Conservation (phyloP, 2,329 filamentous ascomycete species). For the Ophiostoma sp. region DNA sequence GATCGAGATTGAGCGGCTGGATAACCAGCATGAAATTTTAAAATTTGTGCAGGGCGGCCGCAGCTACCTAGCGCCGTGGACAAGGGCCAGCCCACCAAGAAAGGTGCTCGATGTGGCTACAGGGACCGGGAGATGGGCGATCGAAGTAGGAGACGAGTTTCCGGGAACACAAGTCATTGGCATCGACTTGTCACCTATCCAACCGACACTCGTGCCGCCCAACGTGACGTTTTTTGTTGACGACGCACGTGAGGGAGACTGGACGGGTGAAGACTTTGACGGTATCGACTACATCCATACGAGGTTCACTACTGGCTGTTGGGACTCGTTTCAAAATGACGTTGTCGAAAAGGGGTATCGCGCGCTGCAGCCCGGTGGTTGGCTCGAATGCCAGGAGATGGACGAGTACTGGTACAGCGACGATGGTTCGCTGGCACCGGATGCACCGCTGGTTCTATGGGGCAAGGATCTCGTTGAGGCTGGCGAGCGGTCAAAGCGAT, state of each 20-base stretch:
- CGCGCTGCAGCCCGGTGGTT: slow-evolving; percentile 48
- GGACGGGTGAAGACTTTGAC: slow-evolving; percentile 41
- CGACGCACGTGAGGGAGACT: slow-evolving; percentile 48
- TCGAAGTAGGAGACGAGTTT: slow-evolving; percentile 60
- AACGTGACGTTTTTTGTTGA: slow-evolving; percentile 73
- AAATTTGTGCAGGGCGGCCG: slow-evolving; percentile 32
- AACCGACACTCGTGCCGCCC: slow-evolving; percentile 59
- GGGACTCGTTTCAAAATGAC: slow-evolving; percentile 43
- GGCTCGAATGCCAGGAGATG: slow-evolving; percentile 51
- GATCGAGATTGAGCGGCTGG: slow-evolving; percentile 32
- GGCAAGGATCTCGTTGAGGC: slow-evolving; percentile 26
- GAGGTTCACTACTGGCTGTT: slow-evolving; percentile 46
- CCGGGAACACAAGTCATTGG: slow-evolving; percentile 55
- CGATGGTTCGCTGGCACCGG: slow-evolving; percentile 28
- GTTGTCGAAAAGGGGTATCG: slow-evolving; percentile 49
- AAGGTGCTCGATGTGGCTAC: slow-evolving; percentile 41
- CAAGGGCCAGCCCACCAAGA: slow-evolving; percentile 28
- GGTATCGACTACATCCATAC: slow-evolving; percentile 53
- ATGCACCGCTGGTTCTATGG: slow-evolving; percentile 27
- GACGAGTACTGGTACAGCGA: slow-evolving; percentile 29
- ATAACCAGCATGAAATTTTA: slow-evolving; percentile 33
- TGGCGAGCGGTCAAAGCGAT: slow-evolving; percentile 25
- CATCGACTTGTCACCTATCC: slow-evolving; percentile 63
- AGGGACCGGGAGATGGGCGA: slow-evolving; percentile 59
- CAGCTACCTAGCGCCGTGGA: slow-evolving; percentile 33